Evolutionary conservation across 192 early-diverging fungal genomes (phyloP), one percentile per base, ranked within the genome.

Genomic region (Ramicandelaber brevisporus): DNA sequence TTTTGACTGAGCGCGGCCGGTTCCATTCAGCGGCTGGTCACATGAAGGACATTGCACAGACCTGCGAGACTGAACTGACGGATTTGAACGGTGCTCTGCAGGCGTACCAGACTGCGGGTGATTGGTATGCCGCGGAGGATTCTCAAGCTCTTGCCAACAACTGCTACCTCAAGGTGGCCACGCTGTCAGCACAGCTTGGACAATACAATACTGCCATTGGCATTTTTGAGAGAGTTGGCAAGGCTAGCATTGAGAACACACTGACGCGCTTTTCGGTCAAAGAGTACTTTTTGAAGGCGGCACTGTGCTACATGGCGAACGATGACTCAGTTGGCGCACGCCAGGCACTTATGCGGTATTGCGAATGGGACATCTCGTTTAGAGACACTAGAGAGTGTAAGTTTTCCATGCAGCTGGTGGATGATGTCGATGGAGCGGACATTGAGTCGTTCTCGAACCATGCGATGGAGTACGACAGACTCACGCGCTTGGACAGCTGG

Each of bases 231-330:
- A 41, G 49, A 14, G 76, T 93, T 2, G 93, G 85, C 2, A 57
- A 56, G 21, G 68, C 65, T 31, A 68, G 68, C 26, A 39, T 93
- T 43, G 85, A 89, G 48, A 81, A 86, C 47, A 67, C 75, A 30
- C 59, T 98, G 15, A 78, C 84, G 29, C 82, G 84, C 46, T 98
- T 84, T 77, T 89, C 86, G 11, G 48, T 96, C 14, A 79, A 85
- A 33, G 89, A 96, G 32, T 90, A 93, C 59, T 79, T 96, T 35
- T 60, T 98, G 46, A 98, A 98, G 50, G 81, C 89, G 7, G 84
- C 76, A 10, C 46, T 98, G 31, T 96, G 89, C 41, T 65, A 79
- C 33, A 55, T 98, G 26, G 78, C 74, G 33, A 64, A 71, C 21
- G 59, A 59, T 26, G 88, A 97, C 51, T 48, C 55, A 20, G 62